phyloP scores from a whole-genome alignment of 2,329 filamentous ascomycete genomes.

The Mariannaea sp. region DNA sequence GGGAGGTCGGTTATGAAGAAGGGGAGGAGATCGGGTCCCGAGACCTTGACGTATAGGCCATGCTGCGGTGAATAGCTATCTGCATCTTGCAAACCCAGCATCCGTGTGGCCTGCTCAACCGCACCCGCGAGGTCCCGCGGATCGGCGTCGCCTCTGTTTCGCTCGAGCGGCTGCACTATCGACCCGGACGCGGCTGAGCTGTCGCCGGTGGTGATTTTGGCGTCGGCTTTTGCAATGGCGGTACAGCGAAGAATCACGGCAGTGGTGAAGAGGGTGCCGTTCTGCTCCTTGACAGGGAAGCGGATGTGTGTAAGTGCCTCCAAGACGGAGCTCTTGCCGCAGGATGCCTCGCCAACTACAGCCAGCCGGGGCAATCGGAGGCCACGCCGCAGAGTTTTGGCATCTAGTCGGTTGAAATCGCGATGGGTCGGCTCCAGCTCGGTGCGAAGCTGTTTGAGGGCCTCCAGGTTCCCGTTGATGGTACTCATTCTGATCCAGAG shows the following conservation, averaged over 20 bases:
- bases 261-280: constrained; percentile 5
- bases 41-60: constrained; percentile 7
- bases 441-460: constrained; percentile 7
- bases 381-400: constrained; percentile 5
- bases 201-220: constrained; percentile 6
- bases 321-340: constrained; percentile 9
- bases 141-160: neutral
- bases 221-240: constrained; percentile 1
- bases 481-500: neutral
- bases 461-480: constrained; percentile 4
- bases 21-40: constrained; percentile 1
- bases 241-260: constrained; percentile 5
- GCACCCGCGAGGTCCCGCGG: neutral
- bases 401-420: constrained; percentile 9
- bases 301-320: constrained; percentile 4
- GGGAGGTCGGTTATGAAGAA: constrained; percentile 7
- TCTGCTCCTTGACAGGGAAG: constrained; percentile 1
- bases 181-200: neutral
- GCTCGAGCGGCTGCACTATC: neutral
- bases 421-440: constrained; percentile 10
- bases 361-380: constrained; percentile 4
- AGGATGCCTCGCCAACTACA: constrained; percentile 1
- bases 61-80: constrained; percentile 1
- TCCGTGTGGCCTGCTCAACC: neutral
- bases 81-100: neutral